These are phyloP conservation scores for Castanea crenata DNA, from an alignment of 306 rosid genomes.

Conservation along the genomic window DNA sequence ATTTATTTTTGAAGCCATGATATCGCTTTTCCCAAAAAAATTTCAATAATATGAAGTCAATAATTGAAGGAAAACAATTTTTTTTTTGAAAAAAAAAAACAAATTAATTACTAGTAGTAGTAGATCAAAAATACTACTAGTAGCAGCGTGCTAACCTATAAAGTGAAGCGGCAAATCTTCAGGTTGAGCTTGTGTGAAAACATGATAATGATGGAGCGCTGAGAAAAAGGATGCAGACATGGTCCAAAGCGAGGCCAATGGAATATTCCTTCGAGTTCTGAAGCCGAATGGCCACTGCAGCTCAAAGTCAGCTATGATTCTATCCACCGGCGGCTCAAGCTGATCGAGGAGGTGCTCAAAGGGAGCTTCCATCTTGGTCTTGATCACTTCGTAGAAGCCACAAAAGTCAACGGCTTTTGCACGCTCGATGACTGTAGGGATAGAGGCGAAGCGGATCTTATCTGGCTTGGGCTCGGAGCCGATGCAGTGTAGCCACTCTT, in stretches of 20 bases:
- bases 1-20: too few species aligned
- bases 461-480: conserved; percentile 31
- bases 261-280: conserved; percentile 38
- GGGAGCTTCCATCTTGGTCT: conserved; percentile 49
- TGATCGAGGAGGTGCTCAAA: conserved; percentile 31
- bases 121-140: too few species aligned
- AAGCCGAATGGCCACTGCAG: conserved; percentile 30
- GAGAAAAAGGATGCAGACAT: conserved; percentile 29
- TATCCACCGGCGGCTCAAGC: conserved; percentile 13
- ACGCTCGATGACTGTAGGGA: conserved; percentile 40
- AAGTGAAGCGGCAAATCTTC: conserved; percentile 26
- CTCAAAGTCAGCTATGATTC: conserved; percentile 30
- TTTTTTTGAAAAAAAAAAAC: too few species aligned
- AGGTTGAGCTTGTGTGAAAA: conserved; percentile 26
- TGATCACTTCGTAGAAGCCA: conserved; percentile 27
- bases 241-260: conserved; percentile 45
- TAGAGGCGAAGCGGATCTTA: conserved; percentile 23
- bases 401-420: conserved; percentile 14
- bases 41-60: too few species aligned
- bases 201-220: conserved; percentile 26
- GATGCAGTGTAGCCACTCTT: conserved; percentile 34
- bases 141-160: conserved; percentile 19
- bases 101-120: too few species aligned
- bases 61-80: too few species aligned
- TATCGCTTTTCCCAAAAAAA: too few species aligned